Evolutionary conservation across 176 grass and related monocot genomes (phyloP).

Genomic region (Carex pumila): DNA sequence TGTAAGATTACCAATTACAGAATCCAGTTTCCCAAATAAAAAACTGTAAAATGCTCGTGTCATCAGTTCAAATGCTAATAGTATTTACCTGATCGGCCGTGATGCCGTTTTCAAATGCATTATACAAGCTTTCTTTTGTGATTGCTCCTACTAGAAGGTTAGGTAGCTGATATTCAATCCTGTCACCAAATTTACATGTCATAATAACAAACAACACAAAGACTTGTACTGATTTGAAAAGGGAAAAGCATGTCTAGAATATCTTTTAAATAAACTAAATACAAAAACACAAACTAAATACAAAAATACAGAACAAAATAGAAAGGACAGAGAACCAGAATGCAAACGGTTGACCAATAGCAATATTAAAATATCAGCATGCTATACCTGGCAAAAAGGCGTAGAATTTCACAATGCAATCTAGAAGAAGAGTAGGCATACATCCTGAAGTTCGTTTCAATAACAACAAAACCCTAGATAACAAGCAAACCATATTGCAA

Average conservation of each 20-base stretch:
- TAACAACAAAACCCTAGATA: constrained; percentile 84
- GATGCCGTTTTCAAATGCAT: constrained; percentile 91
- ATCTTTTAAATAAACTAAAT: neutral
- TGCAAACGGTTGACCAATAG: constrained; percentile 8
- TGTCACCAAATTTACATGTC: constrained; percentile 13
- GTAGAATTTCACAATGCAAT: constrained; percentile 85
- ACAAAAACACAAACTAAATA: neutral
- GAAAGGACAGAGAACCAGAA: neutral
- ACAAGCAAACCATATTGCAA: neutral
- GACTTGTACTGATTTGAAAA: neutral
- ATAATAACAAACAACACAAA: neutral
- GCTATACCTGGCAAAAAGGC: constrained; percentile 81
- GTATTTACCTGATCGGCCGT: constrained; percentile 72
- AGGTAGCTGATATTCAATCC: constrained; percentile 93
- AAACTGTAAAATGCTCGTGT: neutral
- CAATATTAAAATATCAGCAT: neutral
- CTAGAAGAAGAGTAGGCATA: constrained; percentile 87
- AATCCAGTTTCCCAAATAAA: neutral
- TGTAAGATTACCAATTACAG: neutral
- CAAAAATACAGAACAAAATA: neutral
- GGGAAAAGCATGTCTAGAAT: neutral
- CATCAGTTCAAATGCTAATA: constrained; percentile 1
- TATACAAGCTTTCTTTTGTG: constrained; percentile 91
- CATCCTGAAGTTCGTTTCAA: constrained; percentile 94
- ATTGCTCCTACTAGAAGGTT: constrained; percentile 87